phyloP scores from a whole-genome alignment of 2,329 filamentous ascomycete genomes.

The Elsinoe fawcettii region DNA sequence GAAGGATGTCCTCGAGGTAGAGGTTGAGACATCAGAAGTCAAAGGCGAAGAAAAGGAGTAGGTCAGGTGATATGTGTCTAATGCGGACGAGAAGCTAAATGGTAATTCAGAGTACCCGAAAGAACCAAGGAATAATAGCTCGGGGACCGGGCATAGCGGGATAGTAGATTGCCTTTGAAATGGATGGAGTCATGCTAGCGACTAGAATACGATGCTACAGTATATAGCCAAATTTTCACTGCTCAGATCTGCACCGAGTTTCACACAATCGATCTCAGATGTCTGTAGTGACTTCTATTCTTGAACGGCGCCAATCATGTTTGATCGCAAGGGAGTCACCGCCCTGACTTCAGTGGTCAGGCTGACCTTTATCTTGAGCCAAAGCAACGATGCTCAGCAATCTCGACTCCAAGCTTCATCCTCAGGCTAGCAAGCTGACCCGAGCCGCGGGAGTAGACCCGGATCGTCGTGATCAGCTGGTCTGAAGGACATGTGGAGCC shows the following conservation, averaged over 20 bases:
- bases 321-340: too few relatives aligned
- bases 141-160: background rate
- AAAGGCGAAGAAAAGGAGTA: constrained; percentile 7
- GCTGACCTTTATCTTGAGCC: background rate
- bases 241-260: too few relatives aligned
- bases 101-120: background rate
- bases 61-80: background rate
- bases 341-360: too few relatives aligned
- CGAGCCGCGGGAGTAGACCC: constrained; percentile 3
- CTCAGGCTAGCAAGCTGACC: background rate
- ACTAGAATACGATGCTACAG: too few relatives aligned
- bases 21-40: constrained; percentile 18
- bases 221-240: too few relatives aligned
- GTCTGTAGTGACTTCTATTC: too few relatives aligned
- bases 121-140: background rate
- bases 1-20: constrained; percentile 31
- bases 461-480: constrained; percentile 11
- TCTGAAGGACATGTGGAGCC: background rate
- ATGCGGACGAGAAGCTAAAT: background rate
- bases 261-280: too few relatives aligned
- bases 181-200: too few relatives aligned
- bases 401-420: background rate
- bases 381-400: background rate
- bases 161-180: background rate
- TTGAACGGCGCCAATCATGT: too few relatives aligned